Conservation (phyloP, 176 grass and related monocot species). For the Guadua angustifolia region DNA sequence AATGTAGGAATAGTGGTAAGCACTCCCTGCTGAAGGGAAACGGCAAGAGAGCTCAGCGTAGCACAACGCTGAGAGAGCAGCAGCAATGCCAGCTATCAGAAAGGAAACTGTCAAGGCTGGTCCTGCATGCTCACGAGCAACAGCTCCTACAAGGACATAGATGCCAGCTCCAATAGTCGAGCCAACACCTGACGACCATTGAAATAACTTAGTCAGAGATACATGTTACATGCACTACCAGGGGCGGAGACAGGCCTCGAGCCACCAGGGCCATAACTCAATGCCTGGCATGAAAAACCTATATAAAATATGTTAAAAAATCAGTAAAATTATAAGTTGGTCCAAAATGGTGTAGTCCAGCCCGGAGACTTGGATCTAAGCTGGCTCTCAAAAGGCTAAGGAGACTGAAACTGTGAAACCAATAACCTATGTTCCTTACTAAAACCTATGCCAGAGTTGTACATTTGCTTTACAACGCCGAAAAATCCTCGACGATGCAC, state of each 20-base stretch:
- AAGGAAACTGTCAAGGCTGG: constrained; percentile 80
- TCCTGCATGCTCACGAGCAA: constrained; percentile 83
- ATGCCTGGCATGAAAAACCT: no score
- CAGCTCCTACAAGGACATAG: constrained; percentile 89
- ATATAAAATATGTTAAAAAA: no score
- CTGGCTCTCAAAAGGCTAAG: neutral
- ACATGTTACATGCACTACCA: neutral
- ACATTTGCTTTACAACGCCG: neutral
- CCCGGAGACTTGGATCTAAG: no score
- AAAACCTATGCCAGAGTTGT: neutral
- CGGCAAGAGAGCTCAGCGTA: constrained; percentile 91
- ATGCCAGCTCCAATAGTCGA: constrained; percentile 83
- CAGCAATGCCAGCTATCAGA: constrained; percentile 77
- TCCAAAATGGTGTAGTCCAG: no score
- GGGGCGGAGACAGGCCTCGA: no score
- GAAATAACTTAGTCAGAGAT: constrained; percentile 30
- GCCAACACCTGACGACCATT: constrained; percentile 60
- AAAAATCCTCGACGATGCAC: neutral
- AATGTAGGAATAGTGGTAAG: constrained; percentile 92
- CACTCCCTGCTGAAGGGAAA: constrained; percentile 88
- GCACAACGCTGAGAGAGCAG: constrained; percentile 81
- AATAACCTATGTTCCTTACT: neutral
- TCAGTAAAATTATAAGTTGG: no score
- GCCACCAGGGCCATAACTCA: no score
- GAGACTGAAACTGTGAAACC: constrained; percentile 6